Percentiles rank a stretch among this genome's conserved stretches.
Evolutionary conservation across 2,329 filamentous ascomycete genomes (phyloP).

Genomic region (Phialemoniopsis sp.): DNA sequence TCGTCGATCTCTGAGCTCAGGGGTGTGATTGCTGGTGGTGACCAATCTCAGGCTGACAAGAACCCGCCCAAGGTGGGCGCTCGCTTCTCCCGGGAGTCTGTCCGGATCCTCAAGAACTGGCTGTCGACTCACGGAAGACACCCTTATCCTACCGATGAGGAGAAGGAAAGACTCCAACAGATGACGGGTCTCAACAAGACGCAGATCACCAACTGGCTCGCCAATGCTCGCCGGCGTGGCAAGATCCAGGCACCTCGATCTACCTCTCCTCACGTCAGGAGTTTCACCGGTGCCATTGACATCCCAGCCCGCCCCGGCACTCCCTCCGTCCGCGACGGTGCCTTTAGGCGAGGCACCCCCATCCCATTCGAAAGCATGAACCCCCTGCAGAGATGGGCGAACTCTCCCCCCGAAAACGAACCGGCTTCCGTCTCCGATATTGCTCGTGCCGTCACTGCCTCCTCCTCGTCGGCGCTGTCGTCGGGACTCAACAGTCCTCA

Average conservation of each 20-base stretch:
- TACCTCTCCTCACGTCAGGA: conserved; percentile 64
- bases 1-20: conserved; percentile 1
- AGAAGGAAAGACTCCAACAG: conserved; percentile 74
- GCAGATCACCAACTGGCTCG: conserved; percentile 90
- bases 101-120: conserved; percentile 82
- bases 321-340: conserved; percentile 27
- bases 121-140: conserved; percentile 74
- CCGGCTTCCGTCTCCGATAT: conserved; percentile 55
- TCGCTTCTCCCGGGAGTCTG: conserved; percentile 75
- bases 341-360: not conserved
- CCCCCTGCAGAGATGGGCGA: conserved; percentile 54
- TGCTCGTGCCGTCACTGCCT: conserved; percentile 48
- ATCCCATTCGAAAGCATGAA: conserved; percentile 45
- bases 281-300: conserved; percentile 61
- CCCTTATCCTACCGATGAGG: conserved; percentile 83
- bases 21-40: conserved; percentile 4
- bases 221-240: conserved; percentile 78
- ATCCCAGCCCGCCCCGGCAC: conserved; percentile 62
- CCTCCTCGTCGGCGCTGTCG: conserved; percentile 44
- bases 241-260: conserved; percentile 69
- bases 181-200: conserved; percentile 77
- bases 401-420: conserved; percentile 58
- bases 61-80: conserved; percentile 60
- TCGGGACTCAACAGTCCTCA: conserved; percentile 55
- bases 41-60: conserved; percentile 18